Conservation (phyloP, 2,329 filamentous ascomycete genomes). For the Ceratocystis destructans region DNA sequence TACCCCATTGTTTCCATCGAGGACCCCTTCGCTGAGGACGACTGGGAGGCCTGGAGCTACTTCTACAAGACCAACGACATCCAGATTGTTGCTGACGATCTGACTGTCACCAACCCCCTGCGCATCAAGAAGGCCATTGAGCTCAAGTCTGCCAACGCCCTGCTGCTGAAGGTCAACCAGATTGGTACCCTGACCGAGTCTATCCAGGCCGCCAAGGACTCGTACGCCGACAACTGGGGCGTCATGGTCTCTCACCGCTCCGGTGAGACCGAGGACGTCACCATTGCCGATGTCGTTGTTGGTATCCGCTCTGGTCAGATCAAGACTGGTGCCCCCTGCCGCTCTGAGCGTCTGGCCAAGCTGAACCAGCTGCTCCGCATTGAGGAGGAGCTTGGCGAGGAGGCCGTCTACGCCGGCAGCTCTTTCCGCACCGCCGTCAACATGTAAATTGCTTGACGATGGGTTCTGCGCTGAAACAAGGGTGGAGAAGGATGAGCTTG, state of each 20-base stretch:
- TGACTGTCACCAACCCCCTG: conserved; percentile 97
- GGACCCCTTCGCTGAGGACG: conserved; percentile 98
- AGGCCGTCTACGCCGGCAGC: conserved; percentile 80
- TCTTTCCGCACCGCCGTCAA: conserved; percentile 88
- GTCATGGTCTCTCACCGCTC: conserved; percentile 99
- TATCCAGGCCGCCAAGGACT: conserved; percentile 98
- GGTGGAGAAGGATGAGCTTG: conserved; percentile 13
- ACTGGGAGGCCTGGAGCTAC: conserved; percentile 99
- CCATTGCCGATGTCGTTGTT: conserved; percentile 94
- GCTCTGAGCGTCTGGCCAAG: conserved; percentile 97
- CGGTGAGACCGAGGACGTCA: conserved; percentile 98
- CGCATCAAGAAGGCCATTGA: conserved; percentile 99
- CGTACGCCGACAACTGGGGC: conserved; percentile 88
- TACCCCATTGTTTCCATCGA: conserved; percentile 99
- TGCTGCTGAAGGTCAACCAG: conserved; percentile 99
- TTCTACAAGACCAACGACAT: conserved; percentile 99
- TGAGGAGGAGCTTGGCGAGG: conserved; percentile 91
- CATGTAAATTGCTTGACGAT: conserved; percentile 44
- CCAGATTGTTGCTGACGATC: conserved; percentile 95
- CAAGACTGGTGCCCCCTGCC: conserved; percentile 93
- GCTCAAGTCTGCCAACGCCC: conserved; percentile 95
- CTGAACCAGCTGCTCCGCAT: conserved; percentile 99
- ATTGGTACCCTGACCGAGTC: conserved; percentile 98
- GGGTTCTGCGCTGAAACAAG: conserved; percentile 5
- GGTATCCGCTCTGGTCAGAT: conserved; percentile 95